Percentiles rank a stretch among this genome's conserved stretches.
Conservation (phyloP, 2,329 filamentous ascomycete species). For the Fusarium bulbicola region DNA sequence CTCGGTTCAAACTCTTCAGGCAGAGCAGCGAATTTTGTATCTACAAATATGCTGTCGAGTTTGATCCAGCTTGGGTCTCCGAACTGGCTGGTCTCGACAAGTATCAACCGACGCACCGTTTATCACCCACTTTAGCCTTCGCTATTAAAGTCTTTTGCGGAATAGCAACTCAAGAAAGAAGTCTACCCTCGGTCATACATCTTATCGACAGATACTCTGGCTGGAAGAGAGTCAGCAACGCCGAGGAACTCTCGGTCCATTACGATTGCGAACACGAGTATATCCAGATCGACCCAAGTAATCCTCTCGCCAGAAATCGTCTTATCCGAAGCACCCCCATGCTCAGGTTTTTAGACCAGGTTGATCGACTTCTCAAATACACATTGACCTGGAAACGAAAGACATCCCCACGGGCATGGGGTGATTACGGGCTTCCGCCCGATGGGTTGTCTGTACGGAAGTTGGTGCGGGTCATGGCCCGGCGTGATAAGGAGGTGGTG, state of each 20-base stretch:
- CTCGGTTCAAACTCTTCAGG: neutral
- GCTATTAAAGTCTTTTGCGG: neutral
- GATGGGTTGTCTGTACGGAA: neutral
- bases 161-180: neutral
- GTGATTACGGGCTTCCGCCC: neutral
- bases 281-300: neutral
- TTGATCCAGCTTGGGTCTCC: neutral
- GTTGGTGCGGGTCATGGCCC: neutral
- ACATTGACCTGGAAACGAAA: neutral
- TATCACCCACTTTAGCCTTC: neutral
- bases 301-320: neutral
- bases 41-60: neutral
- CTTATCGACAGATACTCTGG: neutral
- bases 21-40: rapidly evolving
- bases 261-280: neutral
- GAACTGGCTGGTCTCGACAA: neutral
- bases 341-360: neutral
- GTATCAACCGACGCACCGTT: neutral
- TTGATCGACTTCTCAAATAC: neutral
- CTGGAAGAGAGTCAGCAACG: neutral
- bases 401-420: neutral
- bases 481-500: neutral
- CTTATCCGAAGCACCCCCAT: neutral
- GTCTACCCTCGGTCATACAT: neutral
- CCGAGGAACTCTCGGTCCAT: neutral